A percentile compares a stretch with the other conserved stretches of the same genome.
Evolutionary conservation across 371 early-diverging fungal species (phyloP).

Genomic region (Lichtheimia ramosa): DNA sequence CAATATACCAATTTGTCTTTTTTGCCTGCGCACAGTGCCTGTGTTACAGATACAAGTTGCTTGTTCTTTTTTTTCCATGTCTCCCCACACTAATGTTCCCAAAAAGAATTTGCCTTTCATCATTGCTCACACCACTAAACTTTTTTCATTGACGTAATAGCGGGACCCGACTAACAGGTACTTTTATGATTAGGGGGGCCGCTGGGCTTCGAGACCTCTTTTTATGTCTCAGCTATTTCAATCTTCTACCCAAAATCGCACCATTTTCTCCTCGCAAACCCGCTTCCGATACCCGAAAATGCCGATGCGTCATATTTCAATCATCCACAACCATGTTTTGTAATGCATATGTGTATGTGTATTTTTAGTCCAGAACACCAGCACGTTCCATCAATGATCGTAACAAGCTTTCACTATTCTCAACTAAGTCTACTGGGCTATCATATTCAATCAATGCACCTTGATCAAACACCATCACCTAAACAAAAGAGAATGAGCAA

Average conservation of each 20-base stretch:
- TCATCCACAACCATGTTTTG: background rate
- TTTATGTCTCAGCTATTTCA: background rate
- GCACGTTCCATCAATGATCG: slow-evolving; percentile 36
- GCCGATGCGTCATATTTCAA: no score
- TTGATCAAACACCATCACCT: slow-evolving; percentile 58
- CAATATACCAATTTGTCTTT: background rate
- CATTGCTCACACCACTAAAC: no score
- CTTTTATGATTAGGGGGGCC: no score
- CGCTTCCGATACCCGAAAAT: background rate
- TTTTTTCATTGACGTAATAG: no score
- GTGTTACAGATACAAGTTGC: no score
- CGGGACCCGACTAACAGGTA: no score
- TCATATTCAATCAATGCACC: slow-evolving; percentile 83
- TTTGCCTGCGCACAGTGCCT: background rate
- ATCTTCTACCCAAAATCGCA: background rate
- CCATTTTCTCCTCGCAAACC: background rate
- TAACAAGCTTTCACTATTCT: slow-evolving; percentile 30
- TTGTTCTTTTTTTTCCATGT: background rate
- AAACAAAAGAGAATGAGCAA: slow-evolving; percentile 25
- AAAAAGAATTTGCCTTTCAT: background rate
- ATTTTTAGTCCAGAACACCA: slow-evolving; percentile 20
- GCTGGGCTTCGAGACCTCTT: no score
- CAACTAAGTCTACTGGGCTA: slow-evolving; percentile 48
- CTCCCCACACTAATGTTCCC: slow-evolving; percentile 1
- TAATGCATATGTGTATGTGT: background rate